Percentiles rank a stretch among this genome's conserved stretches.
These are phyloP conservation scores for Candida sakaeoensis DNA, from an alignment of 805 yeast genomes.

Conservation along the genomic window DNA sequence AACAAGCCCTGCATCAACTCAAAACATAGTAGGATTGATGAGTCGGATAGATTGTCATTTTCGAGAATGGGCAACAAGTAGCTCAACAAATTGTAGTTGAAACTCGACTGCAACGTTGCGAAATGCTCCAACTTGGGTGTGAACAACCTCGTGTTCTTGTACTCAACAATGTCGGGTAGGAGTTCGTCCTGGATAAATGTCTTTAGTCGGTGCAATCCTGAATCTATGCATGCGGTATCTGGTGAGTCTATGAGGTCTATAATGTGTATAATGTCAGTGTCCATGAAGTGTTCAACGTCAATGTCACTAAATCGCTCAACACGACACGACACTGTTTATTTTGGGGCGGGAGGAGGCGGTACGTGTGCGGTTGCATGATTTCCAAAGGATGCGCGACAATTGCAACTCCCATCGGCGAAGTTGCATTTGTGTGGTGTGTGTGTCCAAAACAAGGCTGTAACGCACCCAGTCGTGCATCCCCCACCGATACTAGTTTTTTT, in stretches of 20 bases:
- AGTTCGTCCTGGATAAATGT: background rate
- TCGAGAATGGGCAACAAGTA: slow-evolving; percentile 13
- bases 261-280: slow-evolving; percentile 9
- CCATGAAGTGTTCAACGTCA: slow-evolving; percentile 6
- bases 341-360: too few relatives aligned
- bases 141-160: slow-evolving; percentile 6
- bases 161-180: slow-evolving; percentile 13
- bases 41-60: background rate
- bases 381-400: slow-evolving; percentile 1
- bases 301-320: background rate
- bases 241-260: slow-evolving; percentile 16
- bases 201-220: slow-evolving; percentile 12
- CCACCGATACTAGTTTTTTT: background rate
- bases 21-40: slow-evolving; percentile 19
- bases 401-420: background rate
- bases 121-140: slow-evolving; percentile 22
- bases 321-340: background rate
- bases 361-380: too few relatives aligned
- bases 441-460: slow-evolving; percentile 5
- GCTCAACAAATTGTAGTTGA: slow-evolving; percentile 48
- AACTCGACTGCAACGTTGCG: slow-evolving; percentile 46
- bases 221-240: slow-evolving; percentile 4
- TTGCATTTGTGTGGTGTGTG: background rate
- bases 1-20: slow-evolving; percentile 56
- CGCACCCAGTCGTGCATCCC: background rate